Base-by-base conservation (phyloP, 331 rosid genomes). In the Pyrus hybrid region DNA sequence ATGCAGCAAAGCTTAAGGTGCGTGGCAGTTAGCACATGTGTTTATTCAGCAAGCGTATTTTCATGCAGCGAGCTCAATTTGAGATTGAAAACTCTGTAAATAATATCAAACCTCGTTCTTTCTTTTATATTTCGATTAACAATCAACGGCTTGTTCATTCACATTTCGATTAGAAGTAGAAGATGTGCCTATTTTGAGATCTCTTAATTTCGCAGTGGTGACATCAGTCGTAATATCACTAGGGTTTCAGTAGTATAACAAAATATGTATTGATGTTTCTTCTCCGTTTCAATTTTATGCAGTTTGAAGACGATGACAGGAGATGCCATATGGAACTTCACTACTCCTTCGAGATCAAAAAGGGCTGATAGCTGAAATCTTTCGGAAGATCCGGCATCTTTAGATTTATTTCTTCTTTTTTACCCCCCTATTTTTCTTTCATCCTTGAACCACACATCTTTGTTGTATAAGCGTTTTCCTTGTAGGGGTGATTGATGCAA, bases 291-390 rank as follows among this genome's bases (percentile, higher is more conserved):
- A 5, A 14, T 22, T 70, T 70, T 69, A 11, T 81, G 43, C 82
- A 93, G 98, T 93, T 93, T 70, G 94, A 90, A 88, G 98, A 93
- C 75, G 98, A 93, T 71, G 98, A 93, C 75, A 81, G 64, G 85
- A 87, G 94, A 81, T 85, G 97, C 76, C 85, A 91, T 83, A 70
- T 93, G 91, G 97, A 91, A 76, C 91, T 93, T 60, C 80, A 83
- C 57, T 93, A 93, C 79, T 76, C 77, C 37, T 93, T 93, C 61
- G 97, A 89, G 92, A 93, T 93, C 18, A 88, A 86, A 67, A 89
- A 68, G 83, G 75, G 85, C 56, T 72, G 80, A 80, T 87, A 88
- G 86, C 65, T 12, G 30, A 37, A 65, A 25, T 30, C 57, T 78
- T 43, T 41, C 26, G 75, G 68, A 62, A 43, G 61, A 73, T 41